A percentile compares a stretch with the other conserved stretches of the same genome.
phyloP scores from a whole-genome alignment of 2,329 filamentous ascomycete genomes.

The Arthrobotrys megalospora region DNA sequence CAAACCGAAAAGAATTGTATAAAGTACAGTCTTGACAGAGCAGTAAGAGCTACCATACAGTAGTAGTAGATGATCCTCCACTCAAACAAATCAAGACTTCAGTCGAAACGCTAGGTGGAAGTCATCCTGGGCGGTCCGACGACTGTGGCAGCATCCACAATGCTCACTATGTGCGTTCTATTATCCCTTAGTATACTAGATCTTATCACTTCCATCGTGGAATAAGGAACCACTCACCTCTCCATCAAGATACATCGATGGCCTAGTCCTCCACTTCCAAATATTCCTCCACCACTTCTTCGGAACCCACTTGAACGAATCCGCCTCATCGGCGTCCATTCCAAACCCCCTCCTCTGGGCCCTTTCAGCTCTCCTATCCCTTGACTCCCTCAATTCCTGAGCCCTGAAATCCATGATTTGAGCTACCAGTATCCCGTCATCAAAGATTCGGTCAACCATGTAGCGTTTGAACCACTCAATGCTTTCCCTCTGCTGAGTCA shows the following conservation, averaged over 20 bases:
- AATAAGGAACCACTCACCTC: not conserved
- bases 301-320: slow-evolving; percentile 27
- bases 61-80: not conserved
- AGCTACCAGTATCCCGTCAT: not conserved
- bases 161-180: slow-evolving; percentile 5
- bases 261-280: slow-evolving; percentile 11
- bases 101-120: not conserved
- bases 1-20: too few species aligned
- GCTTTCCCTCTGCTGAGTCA: not conserved
- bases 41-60: too few species aligned
- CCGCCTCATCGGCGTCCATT: not conserved
- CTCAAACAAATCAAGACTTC: not conserved
- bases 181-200: not conserved
- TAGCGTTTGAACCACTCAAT: not conserved
- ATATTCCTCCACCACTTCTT: slow-evolving; percentile 23
- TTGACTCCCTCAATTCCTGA: not conserved
- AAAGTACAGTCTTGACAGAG: too few species aligned
- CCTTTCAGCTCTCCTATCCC: not conserved
- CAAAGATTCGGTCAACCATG: not conserved
- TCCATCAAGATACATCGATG: slow-evolving; percentile 12
- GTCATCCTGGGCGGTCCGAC: not conserved
- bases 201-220: not conserved
- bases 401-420: not conserved
- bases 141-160: slow-evolving; percentile 6
- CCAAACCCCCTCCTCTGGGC: not conserved